A percentile compares a stretch with the other conserved stretches of the same genome.
Conservation (phyloP, 768 basidiomycete species). For the Kwoniella dejecticola region DNA sequence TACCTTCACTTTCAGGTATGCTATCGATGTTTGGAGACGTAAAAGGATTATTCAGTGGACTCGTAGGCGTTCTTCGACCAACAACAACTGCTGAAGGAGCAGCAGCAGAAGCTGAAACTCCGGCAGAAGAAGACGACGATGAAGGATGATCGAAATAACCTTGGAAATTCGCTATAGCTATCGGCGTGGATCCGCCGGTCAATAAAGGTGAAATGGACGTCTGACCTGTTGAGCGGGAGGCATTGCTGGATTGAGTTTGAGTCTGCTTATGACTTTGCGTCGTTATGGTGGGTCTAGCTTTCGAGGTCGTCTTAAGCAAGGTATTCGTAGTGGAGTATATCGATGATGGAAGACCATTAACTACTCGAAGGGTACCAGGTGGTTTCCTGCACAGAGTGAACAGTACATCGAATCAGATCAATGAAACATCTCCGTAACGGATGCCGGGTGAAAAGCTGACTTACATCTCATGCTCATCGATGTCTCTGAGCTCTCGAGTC, state of each 20-base stretch:
- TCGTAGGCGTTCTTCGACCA: neutral
- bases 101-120: neutral
- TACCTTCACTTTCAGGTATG: neutral
- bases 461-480: slow-evolving; percentile 28
- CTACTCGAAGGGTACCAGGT: slow-evolving; percentile 42
- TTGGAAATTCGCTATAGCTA: slow-evolving; percentile 35
- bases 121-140: neutral
- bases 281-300: neutral
- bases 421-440: neutral
- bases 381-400: neutral
- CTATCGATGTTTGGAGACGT: slow-evolving; percentile 15
- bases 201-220: slow-evolving; percentile 22
- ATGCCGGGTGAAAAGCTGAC: too few relatives aligned
- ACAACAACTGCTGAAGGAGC: slow-evolving; percentile 6
- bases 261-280: neutral
- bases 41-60: slow-evolving; percentile 28
- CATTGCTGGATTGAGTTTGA: neutral
- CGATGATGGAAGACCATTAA: slow-evolving; percentile 56
- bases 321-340: slow-evolving; percentile 51
- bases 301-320: neutral
- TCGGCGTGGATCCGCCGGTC: slow-evolving; percentile 32
- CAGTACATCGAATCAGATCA: neutral
- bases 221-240: slow-evolving; percentile 6
- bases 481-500: slow-evolving; percentile 17
- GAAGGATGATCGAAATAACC: slow-evolving; percentile 33